Evolutionary conservation across 768 basidiomycete genomes (phyloP).

Genomic region (Roridomyces roridus): DNA sequence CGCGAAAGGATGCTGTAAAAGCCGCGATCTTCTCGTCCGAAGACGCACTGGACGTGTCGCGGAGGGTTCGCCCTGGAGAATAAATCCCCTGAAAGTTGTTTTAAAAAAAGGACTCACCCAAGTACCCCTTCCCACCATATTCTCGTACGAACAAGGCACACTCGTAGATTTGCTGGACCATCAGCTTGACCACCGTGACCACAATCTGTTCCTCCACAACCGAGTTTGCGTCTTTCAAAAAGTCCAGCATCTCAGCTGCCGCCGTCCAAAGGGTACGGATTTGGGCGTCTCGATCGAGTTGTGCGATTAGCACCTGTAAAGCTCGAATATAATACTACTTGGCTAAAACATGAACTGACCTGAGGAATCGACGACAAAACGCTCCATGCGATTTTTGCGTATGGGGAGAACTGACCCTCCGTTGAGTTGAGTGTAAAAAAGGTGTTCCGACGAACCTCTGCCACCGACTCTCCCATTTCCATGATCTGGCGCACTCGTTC

Average conservation of each 20-base stretch:
- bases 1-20: background rate
- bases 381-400: too few relatives aligned
- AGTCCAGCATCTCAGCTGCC: slow-evolving; percentile 8
- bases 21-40: background rate
- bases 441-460: too few relatives aligned
- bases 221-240: slow-evolving; percentile 13
- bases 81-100: background rate
- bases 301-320: too few relatives aligned
- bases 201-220: too few relatives aligned
- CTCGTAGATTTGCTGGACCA: too few relatives aligned
- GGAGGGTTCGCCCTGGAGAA: background rate
- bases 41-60: too few relatives aligned
- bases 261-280: background rate
- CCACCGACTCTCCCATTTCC: too few relatives aligned
- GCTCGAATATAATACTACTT: background rate
- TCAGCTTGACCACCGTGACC: too few relatives aligned
- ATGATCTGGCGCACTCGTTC: too few relatives aligned
- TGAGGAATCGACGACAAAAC: slow-evolving; percentile 3
- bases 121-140: slow-evolving; percentile 1
- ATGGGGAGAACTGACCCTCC: too few relatives aligned
- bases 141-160: slow-evolving; percentile 9
- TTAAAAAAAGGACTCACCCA: background rate
- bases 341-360: background rate
- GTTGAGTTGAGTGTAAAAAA: too few relatives aligned
- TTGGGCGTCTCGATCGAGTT: slow-evolving; percentile 5